Evolutionary conservation across 179 eudicot species (phyloP).

Genomic region (Camellia oleifera): DNA sequence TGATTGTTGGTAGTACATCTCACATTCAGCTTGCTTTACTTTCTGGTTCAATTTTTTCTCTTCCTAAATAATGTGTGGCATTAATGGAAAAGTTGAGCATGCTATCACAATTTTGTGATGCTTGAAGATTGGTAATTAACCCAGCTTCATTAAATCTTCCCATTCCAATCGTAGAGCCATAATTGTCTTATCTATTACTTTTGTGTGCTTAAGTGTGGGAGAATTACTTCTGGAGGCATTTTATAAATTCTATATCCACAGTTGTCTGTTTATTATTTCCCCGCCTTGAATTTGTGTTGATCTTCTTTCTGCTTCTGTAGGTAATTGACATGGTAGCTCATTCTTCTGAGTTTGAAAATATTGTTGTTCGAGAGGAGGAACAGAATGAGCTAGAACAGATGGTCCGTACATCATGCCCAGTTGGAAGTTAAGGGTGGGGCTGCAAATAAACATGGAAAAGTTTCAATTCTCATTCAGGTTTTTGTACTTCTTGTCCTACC

Average conservation of each 20-base stretch:
- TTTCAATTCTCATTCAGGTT: conserved; percentile 96
- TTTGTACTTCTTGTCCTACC: conserved; percentile 12
- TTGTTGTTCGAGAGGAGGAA: conserved; percentile 94
- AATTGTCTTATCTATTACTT: neutral
- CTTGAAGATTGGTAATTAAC: neutral
- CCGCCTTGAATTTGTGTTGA: neutral
- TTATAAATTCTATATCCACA: conserved; percentile 2
- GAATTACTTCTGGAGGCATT: neutral
- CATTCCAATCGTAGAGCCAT: neutral
- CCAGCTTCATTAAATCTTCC: neutral
- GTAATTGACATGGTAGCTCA: conserved; percentile 98
- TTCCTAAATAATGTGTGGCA: neutral
- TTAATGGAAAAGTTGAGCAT: neutral
- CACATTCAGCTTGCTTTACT: neutral
- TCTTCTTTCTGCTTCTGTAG: conserved; percentile 34
- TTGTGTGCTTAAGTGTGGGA: conserved; percentile 3
- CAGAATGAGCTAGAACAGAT: conserved; percentile 85
- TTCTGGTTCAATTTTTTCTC: neutral
- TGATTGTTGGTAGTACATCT: neutral
- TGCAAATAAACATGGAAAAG: conserved; percentile 92
- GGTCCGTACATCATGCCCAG: conserved; percentile 75
- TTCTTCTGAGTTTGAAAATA: conserved; percentile 98
- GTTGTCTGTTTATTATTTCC: neutral
- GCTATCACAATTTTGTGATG: conserved; percentile 11
- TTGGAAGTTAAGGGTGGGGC: conserved; percentile 94